These are phyloP conservation scores for Domatiomyces globalis DNA, from an alignment of 2,329 filamentous ascomycete genomes.

Conservation along the genomic window DNA sequence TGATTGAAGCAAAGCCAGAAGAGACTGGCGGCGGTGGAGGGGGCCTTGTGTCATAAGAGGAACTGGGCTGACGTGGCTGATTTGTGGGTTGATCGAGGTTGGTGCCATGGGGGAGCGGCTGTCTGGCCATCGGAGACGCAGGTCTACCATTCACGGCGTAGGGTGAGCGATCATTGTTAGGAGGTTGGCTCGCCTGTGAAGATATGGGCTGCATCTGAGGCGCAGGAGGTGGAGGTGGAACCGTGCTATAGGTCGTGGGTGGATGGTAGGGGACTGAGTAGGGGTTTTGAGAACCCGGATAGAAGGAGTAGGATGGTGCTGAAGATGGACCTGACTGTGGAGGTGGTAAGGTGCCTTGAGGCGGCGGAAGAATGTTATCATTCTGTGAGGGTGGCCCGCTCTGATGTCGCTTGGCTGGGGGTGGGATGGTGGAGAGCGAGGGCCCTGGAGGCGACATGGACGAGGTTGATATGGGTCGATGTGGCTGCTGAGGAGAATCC, in stretches of 20 bases:
- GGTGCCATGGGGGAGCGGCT: background rate
- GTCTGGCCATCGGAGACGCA: constrained; percentile 8
- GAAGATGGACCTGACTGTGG: background rate
- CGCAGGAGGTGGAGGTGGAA: constrained; percentile 2
- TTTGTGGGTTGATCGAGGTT: background rate
- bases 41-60: constrained; percentile 14
- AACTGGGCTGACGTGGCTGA: constrained; percentile 8
- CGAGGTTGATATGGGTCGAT: constrained; percentile 8
- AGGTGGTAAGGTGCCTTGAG: constrained; percentile 3
- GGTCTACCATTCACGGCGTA: constrained; percentile 5
- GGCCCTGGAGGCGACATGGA: constrained; percentile 15
- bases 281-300: constrained; percentile 5
- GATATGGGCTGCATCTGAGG: background rate
- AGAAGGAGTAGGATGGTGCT: constrained; percentile 10
- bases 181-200: background rate
- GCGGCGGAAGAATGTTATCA: constrained; percentile 4
- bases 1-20: constrained; percentile 17
- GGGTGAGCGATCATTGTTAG: constrained; percentile 4
- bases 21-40: constrained; percentile 4
- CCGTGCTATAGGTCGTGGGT: constrained; percentile 7
- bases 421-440: constrained; percentile 15
- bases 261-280: constrained; percentile 10
- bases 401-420: constrained; percentile 17
- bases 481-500: constrained; percentile 7
- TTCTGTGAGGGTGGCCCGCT: constrained; percentile 15